These are phyloP conservation scores for Phylloporus scabripes DNA, from an alignment of 768 basidiomycete species.

Conservation along the genomic window DNA sequence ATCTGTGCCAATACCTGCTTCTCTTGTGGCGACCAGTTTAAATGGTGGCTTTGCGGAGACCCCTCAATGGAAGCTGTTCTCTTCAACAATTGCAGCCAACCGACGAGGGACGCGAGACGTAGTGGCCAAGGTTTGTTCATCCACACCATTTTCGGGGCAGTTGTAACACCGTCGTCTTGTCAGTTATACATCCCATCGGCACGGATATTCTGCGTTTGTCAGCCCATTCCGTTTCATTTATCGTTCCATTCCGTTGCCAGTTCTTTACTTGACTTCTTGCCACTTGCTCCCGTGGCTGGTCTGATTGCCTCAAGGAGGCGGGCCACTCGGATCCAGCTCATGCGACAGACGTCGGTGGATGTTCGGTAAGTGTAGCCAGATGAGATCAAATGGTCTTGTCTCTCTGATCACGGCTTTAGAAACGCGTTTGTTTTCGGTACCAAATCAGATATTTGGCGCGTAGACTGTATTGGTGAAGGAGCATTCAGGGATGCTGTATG, in stretches of 20 bases:
- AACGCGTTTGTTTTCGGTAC: constrained; percentile 43
- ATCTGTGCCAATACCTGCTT: constrained; percentile 43
- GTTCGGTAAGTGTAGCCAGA: constrained; percentile 36
- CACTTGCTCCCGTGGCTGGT: constrained; percentile 45
- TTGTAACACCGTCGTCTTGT: not conserved
- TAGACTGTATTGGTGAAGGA: constrained; percentile 61
- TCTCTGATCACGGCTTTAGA: constrained; percentile 27
- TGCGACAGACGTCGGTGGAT: constrained; percentile 66
- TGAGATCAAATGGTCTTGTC: not conserved
- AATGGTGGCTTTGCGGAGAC: constrained; percentile 39
- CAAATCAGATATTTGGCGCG: constrained; percentile 69
- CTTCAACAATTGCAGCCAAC: constrained; percentile 39
- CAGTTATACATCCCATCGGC: constrained; percentile 54
- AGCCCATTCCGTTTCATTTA: constrained; percentile 65
- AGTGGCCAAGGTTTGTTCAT: constrained; percentile 24
- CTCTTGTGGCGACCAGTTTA: constrained; percentile 29
- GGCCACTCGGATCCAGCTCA: constrained; percentile 51
- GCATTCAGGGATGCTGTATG: constrained; percentile 52
- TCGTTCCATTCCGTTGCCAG: constrained; percentile 50
- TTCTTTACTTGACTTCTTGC: constrained; percentile 56
- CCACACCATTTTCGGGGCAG: not conserved
- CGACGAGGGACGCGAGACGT: constrained; percentile 37
- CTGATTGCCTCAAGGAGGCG: constrained; percentile 25
- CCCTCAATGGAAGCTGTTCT: constrained; percentile 47
- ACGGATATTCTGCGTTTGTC: constrained; percentile 50